Conservation (phyloP, 345 rosid genomes). For the Camelina laxa region DNA sequence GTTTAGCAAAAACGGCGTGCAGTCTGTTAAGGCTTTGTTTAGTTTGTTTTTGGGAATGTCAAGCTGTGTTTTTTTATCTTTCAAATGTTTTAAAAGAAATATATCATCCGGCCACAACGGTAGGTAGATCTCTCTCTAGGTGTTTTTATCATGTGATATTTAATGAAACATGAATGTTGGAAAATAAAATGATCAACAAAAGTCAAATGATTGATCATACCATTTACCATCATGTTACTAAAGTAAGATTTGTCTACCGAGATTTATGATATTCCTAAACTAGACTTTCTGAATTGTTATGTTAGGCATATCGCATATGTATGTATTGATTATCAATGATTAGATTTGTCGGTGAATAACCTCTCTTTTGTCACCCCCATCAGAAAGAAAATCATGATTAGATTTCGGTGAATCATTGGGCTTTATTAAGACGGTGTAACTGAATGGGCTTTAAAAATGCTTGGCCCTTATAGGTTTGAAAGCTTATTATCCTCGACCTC, state of each 20-base stretch:
- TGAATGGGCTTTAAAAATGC: not conserved
- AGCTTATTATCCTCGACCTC: not conserved
- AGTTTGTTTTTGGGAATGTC: conserved; percentile 19
- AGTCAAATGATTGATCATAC: not conserved
- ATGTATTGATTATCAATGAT: not conserved
- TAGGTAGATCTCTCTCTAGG: conserved; percentile 6
- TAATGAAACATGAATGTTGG: not conserved
- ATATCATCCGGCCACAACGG: conserved; percentile 21
- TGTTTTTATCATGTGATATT: conserved; percentile 31
- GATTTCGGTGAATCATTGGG: not conserved
- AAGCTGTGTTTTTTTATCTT: conserved; percentile 10
- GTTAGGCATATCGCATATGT: too few relatives aligned
- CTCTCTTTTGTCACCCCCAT: not conserved
- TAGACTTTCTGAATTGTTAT: too few relatives aligned
- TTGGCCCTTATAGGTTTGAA: not conserved
- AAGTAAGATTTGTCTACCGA: not conserved
- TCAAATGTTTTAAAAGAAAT: not conserved
- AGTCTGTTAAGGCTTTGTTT: conserved; percentile 27
- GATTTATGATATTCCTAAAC: not conserved
- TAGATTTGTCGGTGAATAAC: not conserved
- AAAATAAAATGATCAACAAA: not conserved
- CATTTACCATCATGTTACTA: not conserved
- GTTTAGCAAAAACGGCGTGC: conserved; percentile 39
- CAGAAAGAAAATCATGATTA: not conserved
- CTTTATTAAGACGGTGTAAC: not conserved